Evolutionary conservation across 2,329 filamentous ascomycete species (phyloP).

Genomic region (Sphaerulina vaccinii): DNA sequence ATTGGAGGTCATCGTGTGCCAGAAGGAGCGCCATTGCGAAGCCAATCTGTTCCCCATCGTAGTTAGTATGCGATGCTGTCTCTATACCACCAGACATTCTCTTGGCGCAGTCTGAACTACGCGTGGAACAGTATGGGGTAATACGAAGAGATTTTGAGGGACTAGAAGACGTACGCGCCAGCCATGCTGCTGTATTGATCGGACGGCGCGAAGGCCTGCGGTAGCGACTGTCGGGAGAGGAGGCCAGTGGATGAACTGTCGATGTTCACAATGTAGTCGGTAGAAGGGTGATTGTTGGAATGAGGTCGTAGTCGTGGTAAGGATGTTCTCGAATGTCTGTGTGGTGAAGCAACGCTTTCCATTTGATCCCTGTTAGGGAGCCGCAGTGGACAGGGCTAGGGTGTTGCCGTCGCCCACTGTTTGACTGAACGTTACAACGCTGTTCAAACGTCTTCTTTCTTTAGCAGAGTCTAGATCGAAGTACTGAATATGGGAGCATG

Average conservation of each 20-base stretch:
- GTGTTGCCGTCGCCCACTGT: too few species aligned
- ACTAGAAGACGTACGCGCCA: constrained; percentile 14
- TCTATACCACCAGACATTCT: not conserved
- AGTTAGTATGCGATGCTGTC: constrained; percentile 1
- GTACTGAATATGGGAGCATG: too few species aligned
- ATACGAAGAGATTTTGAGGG: constrained; percentile 13
- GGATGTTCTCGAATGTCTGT: too few species aligned
- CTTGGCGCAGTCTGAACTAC: not conserved
- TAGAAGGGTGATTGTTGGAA: too few species aligned
- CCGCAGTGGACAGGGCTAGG: too few species aligned
- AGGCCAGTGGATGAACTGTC: not conserved
- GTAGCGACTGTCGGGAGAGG: constrained; percentile 13
- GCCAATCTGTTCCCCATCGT: constrained; percentile 47
- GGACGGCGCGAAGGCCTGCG: constrained; percentile 12
- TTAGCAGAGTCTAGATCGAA: too few species aligned
- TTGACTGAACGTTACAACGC: too few species aligned
- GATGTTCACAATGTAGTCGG: not conserved
- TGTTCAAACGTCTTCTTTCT: too few species aligned
- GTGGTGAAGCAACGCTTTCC: too few species aligned
- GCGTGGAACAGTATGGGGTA: constrained; percentile 13
- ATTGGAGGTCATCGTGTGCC: constrained; percentile 78
- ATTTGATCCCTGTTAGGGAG: too few species aligned
- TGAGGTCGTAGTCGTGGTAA: too few species aligned
- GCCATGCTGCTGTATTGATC: constrained; percentile 12
- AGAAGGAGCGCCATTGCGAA: constrained; percentile 81